phyloP scores from a whole-genome alignment of 306 rosid species.

The Corylus avellana region DNA sequence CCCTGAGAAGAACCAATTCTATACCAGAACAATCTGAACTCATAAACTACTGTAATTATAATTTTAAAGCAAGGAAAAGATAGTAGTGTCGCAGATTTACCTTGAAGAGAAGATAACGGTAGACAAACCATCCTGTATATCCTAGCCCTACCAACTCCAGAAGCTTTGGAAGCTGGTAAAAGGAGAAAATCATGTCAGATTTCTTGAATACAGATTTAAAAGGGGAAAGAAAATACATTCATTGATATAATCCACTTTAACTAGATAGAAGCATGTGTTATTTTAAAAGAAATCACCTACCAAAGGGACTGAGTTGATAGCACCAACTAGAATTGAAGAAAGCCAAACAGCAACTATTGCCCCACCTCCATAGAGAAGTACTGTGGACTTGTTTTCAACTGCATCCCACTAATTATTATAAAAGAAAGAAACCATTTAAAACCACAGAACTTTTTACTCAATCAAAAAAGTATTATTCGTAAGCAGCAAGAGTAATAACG shows the following conservation, averaged over 20 bases:
- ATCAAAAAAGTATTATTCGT: neutral
- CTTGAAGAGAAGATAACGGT: slow-evolving; percentile 99
- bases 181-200: slow-evolving; percentile 19
- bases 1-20: neutral
- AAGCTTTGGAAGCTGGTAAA: slow-evolving; percentile 86
- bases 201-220: neutral
- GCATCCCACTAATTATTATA: slow-evolving; percentile 80
- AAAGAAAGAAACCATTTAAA: slow-evolving; percentile 21
- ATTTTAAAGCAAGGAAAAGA: slow-evolving; percentile 2
- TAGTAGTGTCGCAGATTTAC: slow-evolving; percentile 30
- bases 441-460: neutral
- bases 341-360: slow-evolving; percentile 87
- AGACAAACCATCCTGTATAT: slow-evolving; percentile 98
- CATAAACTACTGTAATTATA: slow-evolving; percentile 5
- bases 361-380: slow-evolving; percentile 91
- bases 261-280: neutral
- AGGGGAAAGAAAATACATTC: neutral
- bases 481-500: neutral
- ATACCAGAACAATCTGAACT: neutral
- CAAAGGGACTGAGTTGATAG: slow-evolving; percentile 95
- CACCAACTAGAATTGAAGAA: slow-evolving; percentile 79
- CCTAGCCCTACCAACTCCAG: slow-evolving; percentile 98
- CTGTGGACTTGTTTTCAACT: slow-evolving; percentile 95
- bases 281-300: slow-evolving; percentile 42
- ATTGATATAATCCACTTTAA: neutral